A percentile compares a stretch with the other conserved stretches of the same genome.
Evolutionary conservation across 805 yeast genomes (phyloP).

Genomic region (Candida khao-thaluensis): DNA sequence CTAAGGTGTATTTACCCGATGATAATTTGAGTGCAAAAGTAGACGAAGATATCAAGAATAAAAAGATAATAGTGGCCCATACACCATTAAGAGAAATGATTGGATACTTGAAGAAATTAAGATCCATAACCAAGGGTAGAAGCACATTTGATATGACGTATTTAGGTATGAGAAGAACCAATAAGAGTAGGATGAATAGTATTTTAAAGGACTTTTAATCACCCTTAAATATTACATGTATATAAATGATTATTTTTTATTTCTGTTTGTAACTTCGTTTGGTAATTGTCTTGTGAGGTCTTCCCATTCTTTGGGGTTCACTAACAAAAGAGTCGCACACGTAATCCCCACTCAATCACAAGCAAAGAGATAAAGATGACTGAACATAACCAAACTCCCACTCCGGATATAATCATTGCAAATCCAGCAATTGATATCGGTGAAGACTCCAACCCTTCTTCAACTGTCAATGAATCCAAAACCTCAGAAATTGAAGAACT

Average conservation of each 20-base stretch:
- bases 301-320: no score
- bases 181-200: constrained; percentile 21
- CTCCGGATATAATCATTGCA: no score
- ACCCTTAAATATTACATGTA: no score
- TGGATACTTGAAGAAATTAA: constrained; percentile 73
- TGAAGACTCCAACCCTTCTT: no score
- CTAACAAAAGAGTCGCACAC: no score
- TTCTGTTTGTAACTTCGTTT: no score
- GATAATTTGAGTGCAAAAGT: neutral
- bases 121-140: constrained; percentile 88
- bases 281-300: no score
- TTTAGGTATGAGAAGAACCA: constrained; percentile 67
- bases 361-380: neutral
- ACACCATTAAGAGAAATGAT: constrained; percentile 90
- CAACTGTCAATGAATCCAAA: no score
- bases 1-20: constrained; percentile 61
- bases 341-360: constrained; percentile 1
- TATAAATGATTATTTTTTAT: no score
- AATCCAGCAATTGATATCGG: no score
- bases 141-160: constrained; percentile 81
- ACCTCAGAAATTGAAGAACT: neutral
- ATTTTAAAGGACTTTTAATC: constrained; percentile 9
- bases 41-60: constrained; percentile 29
- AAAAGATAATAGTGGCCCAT: constrained; percentile 66
- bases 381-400: no score